Evolutionary conservation across 768 basidiomycete species (phyloP), one percentile per base, ranked within the genome.

Genomic region (Leccinum broughii): DNA sequence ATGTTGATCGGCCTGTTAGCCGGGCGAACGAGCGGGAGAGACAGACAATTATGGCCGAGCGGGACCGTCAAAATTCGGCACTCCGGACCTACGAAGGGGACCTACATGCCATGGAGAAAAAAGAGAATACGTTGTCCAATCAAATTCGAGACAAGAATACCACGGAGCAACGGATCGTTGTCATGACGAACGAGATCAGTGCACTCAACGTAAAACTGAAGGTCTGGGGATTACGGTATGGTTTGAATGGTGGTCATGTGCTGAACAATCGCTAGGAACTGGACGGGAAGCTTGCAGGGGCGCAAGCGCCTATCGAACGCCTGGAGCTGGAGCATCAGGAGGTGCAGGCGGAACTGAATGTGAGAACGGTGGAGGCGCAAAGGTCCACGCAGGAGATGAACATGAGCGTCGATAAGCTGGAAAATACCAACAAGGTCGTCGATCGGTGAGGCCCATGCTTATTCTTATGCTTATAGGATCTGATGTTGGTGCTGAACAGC

Each of bases 21-120:
- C 88, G 86, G n/a, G 72, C 78, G 39, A 80, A 81, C 63, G 89
- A 92, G 50, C 81, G 85, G 56, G 87, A 91, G 61, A 83, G 80
- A 64, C 82, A 84, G 62, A 72, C 74, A 17, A 69, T 92, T 24
- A 73, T 75, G 60, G 76, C 75, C 2, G 89, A 93, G 58, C 80
- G 83, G 48, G 91, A 93, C 7, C 83, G 84, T 20, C 83, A 85
- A 68, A 78, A 79, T 51, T 77, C 74, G 37, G 68, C 79, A 15
- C 72, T 86, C 32, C 81, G 87, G 50, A 77, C 77, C 1, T 73
- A 82, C 24, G 88, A 93, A 66, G 81, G 80, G 35, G 83, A 83
- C 49, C 72, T 92, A 4, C 86, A 90, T 63, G 66, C 75, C 3
- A 77, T 90, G 77, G 83, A 90, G 68, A 75, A 89, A 48, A 78